These are phyloP conservation scores for Fusarium lyarnte DNA, from an alignment of 2,329 filamentous ascomycete genomes.

Conservation along the genomic window DNA sequence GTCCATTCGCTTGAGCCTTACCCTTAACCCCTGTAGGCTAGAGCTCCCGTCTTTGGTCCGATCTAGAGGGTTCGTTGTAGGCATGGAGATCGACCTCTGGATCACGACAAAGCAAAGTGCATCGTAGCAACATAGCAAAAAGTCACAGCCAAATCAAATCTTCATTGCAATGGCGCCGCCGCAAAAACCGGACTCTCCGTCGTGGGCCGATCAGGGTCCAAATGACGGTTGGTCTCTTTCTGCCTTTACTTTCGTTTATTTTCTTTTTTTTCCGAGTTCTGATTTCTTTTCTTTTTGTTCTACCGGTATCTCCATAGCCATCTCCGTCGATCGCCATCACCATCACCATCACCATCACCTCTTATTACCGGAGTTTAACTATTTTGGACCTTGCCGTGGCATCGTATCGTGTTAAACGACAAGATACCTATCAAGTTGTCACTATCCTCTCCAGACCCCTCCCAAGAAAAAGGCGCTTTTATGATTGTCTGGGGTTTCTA, in stretches of 20 bases:
- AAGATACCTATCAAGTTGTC: background rate
- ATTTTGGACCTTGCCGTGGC: background rate
- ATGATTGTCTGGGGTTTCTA: constrained; percentile 6
- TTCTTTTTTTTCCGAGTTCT: background rate
- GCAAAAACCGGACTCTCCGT: constrained; percentile 6
- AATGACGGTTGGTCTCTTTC: background rate
- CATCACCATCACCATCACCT: background rate
- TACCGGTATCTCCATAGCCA: background rate
- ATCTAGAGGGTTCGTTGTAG: constrained; percentile 37
- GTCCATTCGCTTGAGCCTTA: constrained; percentile 9
- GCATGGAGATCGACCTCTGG: constrained; percentile 37
- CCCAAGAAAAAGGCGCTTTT: background rate
- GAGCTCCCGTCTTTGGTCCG: constrained; percentile 39
- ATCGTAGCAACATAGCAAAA: background rate
- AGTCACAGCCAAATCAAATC: constrained; percentile 1
- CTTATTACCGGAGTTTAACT: background rate
- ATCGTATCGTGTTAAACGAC: background rate
- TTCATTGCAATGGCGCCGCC: constrained; percentile 2
- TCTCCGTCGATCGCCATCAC: background rate
- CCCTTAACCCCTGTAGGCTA: constrained; percentile 33
- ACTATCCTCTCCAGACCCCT: background rate
- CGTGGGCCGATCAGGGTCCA: constrained; percentile 21
- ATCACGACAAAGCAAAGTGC: constrained; percentile 2
- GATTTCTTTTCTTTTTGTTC: background rate
- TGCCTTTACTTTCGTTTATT: background rate